These are phyloP conservation scores for Cercospora janseana DNA, from an alignment of 2,329 filamentous ascomycete species.

Conservation along the genomic window DNA sequence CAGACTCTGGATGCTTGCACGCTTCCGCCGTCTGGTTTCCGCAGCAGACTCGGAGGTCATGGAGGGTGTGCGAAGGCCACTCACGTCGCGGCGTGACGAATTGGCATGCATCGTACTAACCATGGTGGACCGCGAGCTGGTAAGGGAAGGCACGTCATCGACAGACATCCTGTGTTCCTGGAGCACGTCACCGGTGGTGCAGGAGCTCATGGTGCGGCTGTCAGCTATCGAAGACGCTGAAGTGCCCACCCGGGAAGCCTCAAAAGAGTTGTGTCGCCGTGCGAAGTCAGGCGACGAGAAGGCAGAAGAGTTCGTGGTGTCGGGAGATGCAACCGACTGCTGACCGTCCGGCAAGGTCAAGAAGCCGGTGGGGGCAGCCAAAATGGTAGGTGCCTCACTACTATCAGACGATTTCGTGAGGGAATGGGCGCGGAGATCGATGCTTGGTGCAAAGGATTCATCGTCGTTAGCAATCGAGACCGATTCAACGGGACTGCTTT, in stretches of 20 bases:
- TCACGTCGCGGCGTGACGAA: constrained; percentile 36
- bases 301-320: constrained; percentile 58
- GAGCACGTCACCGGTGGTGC: constrained; percentile 70
- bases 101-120: constrained; percentile 61
- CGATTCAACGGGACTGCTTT: constrained; percentile 41
- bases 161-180: constrained; percentile 69
- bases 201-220: constrained; percentile 67
- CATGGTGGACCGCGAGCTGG: constrained; percentile 75
- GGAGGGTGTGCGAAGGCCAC: constrained; percentile 42
- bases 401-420: constrained; percentile 52
- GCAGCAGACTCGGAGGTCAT: constrained; percentile 42
- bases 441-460: constrained; percentile 31
- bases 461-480: constrained; percentile 46
- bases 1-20: constrained; percentile 73
- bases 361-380: constrained; percentile 39
- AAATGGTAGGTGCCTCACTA: constrained; percentile 42
- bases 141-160: constrained; percentile 71
- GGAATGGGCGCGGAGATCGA: constrained; percentile 49
- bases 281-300: constrained; percentile 63
- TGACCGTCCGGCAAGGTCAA: constrained; percentile 40
- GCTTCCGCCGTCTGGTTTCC: constrained; percentile 61
- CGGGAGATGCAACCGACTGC: constrained; percentile 61
- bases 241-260: constrained; percentile 70
- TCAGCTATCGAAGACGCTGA: constrained; percentile 71
- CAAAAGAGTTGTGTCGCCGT: constrained; percentile 64